These are phyloP conservation scores for Adansonia madagascariensis DNA, from an alignment of 441 rosid species.

Conservation along the genomic window DNA sequence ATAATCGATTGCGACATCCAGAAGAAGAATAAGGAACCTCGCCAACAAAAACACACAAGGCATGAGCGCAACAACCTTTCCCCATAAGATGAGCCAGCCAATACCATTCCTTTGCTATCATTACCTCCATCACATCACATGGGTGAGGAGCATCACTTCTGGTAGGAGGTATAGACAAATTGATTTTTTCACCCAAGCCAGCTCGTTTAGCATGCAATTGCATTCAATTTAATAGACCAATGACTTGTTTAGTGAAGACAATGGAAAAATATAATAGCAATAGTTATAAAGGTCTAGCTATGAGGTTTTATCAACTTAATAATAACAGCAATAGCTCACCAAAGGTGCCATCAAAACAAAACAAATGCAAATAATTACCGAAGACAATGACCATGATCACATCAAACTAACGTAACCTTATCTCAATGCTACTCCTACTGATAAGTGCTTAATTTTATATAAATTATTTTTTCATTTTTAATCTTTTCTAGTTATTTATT, in stretches of 20 bases:
- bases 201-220: conserved; percentile 67
- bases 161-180: conserved; percentile 77
- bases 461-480: too few species aligned
- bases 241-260: conserved; percentile 54
- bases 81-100: neutral
- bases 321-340: neutral
- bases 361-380: neutral
- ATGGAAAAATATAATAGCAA: conserved; percentile 7
- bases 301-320: too few species aligned
- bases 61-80: neutral
- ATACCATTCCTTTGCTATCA: neutral
- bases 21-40: conserved; percentile 24
- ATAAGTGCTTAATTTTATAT: too few species aligned
- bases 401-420: neutral
- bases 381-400: neutral
- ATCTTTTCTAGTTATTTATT: too few species aligned
- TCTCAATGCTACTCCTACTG: neutral
- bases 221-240: conserved; percentile 75
- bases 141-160: conserved; percentile 96
- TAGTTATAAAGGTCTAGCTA: neutral
- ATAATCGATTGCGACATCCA: conserved; percentile 98
- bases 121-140: conserved; percentile 98
- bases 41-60: conserved; percentile 20
- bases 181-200: conserved; percentile 46
- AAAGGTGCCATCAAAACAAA: neutral